Evolutionary conservation across 2,329 filamentous ascomycete species (phyloP).

Genomic region (Fusarium pseudocircinatum): DNA sequence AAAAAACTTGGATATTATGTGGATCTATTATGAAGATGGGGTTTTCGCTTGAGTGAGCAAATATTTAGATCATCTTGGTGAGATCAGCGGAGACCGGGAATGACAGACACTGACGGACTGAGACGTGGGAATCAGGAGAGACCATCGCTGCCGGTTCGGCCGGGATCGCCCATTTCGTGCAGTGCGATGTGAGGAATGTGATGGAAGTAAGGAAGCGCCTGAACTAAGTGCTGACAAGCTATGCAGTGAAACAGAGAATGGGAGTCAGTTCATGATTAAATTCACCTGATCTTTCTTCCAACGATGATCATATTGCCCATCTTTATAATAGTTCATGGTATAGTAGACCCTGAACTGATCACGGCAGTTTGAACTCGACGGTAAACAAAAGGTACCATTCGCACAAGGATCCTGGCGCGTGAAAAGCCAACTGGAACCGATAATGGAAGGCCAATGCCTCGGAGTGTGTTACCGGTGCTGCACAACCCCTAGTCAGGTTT

Average conservation of each 20-base stretch:
- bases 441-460: slow-evolving; percentile 3
- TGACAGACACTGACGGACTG: not conserved
- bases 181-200: slow-evolving; percentile 29
- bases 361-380: not conserved
- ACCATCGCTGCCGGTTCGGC: slow-evolving; percentile 14
- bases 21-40: slow-evolving; percentile 20
- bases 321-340: not conserved
- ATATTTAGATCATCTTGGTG: slow-evolving; percentile 7
- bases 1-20: slow-evolving; percentile 31
- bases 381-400: not conserved
- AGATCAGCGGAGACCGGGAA: slow-evolving; percentile 18
- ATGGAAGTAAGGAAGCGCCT: slow-evolving; percentile 5
- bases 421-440: slow-evolving; percentile 1
- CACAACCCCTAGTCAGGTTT: slow-evolving; percentile 11
- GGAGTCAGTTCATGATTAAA: not conserved
- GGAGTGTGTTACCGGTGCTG: slow-evolving; percentile 13
- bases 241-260: slow-evolving; percentile 12
- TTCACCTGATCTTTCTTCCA: not conserved
- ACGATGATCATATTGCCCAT: not conserved
- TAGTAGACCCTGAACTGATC: not conserved
- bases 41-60: slow-evolving; percentile 14
- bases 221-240: not conserved
- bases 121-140: not conserved
- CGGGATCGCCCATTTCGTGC: slow-evolving; percentile 26
- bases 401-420: not conserved